phyloP scores from a whole-genome alignment of 306 rosid genomes.

The Trifolium dubium region DNA sequence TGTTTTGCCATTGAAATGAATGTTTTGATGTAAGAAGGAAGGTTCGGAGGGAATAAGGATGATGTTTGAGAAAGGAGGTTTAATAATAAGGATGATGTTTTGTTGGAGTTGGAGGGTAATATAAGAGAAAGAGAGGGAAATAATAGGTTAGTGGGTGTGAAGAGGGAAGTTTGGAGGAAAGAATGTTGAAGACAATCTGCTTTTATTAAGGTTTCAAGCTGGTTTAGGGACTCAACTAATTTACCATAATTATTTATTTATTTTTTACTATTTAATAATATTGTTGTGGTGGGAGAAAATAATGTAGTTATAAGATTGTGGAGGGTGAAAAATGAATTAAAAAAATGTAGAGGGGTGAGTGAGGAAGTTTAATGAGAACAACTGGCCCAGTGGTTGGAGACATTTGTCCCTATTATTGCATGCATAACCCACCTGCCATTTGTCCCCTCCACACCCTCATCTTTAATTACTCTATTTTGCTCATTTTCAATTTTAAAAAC shows the following conservation, averaged over 20 bases:
- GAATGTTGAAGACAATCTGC: conserved; percentile 69
- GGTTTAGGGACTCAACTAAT: conserved; percentile 37
- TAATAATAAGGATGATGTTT: background rate
- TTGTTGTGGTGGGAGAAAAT: background rate
- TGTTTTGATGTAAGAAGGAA: too few relatives aligned
- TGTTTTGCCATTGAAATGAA: conserved; percentile 46
- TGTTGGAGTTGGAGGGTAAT: conserved; percentile 25
- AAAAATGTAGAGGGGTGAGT: background rate
- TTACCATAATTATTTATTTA: background rate
- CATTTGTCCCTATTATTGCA: conserved; percentile 51
- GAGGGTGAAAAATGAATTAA: background rate
- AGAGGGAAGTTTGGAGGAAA: conserved; percentile 34
- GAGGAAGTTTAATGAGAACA: conserved; percentile 43
- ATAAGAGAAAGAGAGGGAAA: conserved; percentile 13
- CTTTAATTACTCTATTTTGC: background rate
- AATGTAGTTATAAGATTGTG: background rate
- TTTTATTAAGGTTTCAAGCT: conserved; percentile 82
- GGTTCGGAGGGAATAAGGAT: background rate
- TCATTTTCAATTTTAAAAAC: background rate
- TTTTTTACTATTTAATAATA: background rate
- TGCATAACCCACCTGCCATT: conserved; percentile 52
- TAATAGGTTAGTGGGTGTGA: background rate
- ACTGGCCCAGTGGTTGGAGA: conserved; percentile 64
- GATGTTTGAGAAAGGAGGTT: background rate
- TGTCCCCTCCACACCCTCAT: conserved; percentile 42